Evolutionary conservation across 2,329 filamentous ascomycete species (phyloP).

Genomic region (Trichophaea hybrida): DNA sequence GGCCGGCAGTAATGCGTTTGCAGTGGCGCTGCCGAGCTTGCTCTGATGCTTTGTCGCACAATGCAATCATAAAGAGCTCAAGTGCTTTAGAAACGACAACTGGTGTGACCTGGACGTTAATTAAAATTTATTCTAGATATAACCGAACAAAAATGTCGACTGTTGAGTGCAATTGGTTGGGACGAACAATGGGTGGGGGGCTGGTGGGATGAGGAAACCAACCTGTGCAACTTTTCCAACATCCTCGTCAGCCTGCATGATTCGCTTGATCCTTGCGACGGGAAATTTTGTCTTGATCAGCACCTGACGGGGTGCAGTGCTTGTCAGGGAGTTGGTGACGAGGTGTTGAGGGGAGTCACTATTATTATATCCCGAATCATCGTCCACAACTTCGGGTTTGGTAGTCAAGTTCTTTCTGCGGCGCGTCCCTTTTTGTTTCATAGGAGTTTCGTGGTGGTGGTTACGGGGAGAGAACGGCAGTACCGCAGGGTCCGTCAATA

Average conservation of each 20-base stretch:
- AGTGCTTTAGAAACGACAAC: slow-evolving; percentile 56
- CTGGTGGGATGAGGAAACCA: slow-evolving; percentile 36
- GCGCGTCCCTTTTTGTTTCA: background rate
- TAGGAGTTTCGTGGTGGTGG: background rate
- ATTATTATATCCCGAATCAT: background rate
- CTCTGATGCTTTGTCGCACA: slow-evolving; percentile 76
- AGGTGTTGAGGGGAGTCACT: background rate
- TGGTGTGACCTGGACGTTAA: slow-evolving; percentile 16
- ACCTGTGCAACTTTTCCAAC: slow-evolving; percentile 97
- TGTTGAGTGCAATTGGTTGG: background rate
- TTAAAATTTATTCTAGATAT: background rate
- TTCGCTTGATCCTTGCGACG: slow-evolving; percentile 91
- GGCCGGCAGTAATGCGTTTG: slow-evolving; percentile 76
- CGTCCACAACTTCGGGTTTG: background rate
- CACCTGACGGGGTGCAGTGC: slow-evolving; percentile 40
- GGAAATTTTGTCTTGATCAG: slow-evolving; percentile 90
- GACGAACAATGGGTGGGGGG: slow-evolving; percentile 1
- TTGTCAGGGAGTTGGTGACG: slow-evolving; percentile 2
- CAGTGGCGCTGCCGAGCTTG: slow-evolving; percentile 70
- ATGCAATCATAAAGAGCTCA: slow-evolving; percentile 92
- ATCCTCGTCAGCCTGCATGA: slow-evolving; percentile 98
- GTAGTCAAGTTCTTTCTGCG: background rate
- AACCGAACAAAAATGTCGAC: background rate
- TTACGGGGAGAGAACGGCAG: background rate
- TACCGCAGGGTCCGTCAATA: background rate